These are phyloP conservation scores for Pulveroboletus sp. DNA, from an alignment of 768 basidiomycete genomes.

Conservation along the genomic window DNA sequence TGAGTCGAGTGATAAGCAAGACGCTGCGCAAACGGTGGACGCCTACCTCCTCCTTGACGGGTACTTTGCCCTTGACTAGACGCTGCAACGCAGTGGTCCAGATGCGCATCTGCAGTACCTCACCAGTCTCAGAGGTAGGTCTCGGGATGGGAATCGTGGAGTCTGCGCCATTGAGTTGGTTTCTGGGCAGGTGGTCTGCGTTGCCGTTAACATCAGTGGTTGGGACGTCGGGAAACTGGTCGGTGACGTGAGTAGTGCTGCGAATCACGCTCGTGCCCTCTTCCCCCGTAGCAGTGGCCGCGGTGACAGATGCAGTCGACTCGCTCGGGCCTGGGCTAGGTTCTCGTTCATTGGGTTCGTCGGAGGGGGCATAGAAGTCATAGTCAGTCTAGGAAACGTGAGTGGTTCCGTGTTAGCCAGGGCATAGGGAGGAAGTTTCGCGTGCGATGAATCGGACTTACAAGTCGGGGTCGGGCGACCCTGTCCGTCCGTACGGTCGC, in stretches of 20 bases:
- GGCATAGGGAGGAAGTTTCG: too few species aligned
- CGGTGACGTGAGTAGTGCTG: conserved; percentile 21
- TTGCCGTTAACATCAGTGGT: background rate
- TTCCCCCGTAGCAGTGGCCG: conserved; percentile 5
- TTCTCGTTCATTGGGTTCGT: conserved; percentile 4
- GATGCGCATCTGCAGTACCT: conserved; percentile 7
- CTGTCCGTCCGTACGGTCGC: conserved; percentile 22
- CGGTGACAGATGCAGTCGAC: background rate
- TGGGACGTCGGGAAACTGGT: conserved; percentile 13
- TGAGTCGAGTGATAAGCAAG: background rate
- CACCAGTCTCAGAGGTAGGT: background rate
- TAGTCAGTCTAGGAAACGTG: conserved; percentile 7
- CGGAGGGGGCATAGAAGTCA: conserved; percentile 8
- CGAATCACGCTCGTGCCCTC: conserved; percentile 1
- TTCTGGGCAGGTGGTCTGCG: background rate
- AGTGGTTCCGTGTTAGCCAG: too few species aligned
- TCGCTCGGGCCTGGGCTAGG: conserved; percentile 1
- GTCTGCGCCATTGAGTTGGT: background rate
- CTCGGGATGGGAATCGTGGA: background rate
- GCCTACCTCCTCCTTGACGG: conserved; percentile 21
- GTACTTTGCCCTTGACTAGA: conserved; percentile 29
- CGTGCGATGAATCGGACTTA: conserved; percentile 3
- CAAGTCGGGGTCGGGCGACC: conserved; percentile 18
- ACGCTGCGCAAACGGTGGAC: background rate
- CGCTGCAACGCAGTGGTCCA: conserved; percentile 29